Percentiles rank a stretch among this genome's conserved stretches.
These are phyloP conservation scores for Tricharina praecox DNA, from an alignment of 495 filamentous ascomycete species.

Conservation along the genomic window DNA sequence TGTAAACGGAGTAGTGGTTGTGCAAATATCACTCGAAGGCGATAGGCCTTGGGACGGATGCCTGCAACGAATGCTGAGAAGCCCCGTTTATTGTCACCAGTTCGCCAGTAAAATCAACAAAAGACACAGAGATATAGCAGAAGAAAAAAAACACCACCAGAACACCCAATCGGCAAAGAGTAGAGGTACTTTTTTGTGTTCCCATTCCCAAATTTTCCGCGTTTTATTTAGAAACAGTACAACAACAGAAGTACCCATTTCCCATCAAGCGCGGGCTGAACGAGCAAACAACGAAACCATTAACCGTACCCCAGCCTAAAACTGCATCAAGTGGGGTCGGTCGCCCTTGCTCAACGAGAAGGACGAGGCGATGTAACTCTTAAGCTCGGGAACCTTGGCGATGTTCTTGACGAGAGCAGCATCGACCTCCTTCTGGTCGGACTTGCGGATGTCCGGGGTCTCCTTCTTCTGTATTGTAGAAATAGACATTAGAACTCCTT, in stretches of 20 bases:
- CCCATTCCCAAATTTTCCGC: conserved; percentile 10
- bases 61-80: too few species aligned
- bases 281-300: not conserved
- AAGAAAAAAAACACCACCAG: not conserved
- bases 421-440: conserved; percentile 95
- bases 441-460: conserved; percentile 68
- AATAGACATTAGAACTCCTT: conserved; percentile 3
- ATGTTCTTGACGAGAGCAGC: conserved; percentile 77
- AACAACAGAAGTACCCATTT: conserved; percentile 4
- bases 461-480: conserved; percentile 97
- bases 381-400: conserved; percentile 85
- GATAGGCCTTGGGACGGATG: too few species aligned
- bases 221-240: conserved; percentile 13
- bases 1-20: too few species aligned
- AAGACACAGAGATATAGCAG: not conserved
- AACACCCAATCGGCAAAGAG: not conserved
- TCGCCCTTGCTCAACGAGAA: conserved; percentile 97
- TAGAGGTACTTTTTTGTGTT: not conserved
- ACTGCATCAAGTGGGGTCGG: conserved; percentile 95
- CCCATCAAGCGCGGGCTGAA: not conserved
- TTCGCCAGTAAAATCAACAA: conserved; percentile 6
- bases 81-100: conserved; percentile 7
- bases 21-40: too few species aligned
- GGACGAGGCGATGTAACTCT: conserved; percentile 72
- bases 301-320: conserved; percentile 44